These are phyloP conservation scores for Penicillium sp. DNA, from an alignment of 2,329 filamentous ascomycete species.

Conservation along the genomic window DNA sequence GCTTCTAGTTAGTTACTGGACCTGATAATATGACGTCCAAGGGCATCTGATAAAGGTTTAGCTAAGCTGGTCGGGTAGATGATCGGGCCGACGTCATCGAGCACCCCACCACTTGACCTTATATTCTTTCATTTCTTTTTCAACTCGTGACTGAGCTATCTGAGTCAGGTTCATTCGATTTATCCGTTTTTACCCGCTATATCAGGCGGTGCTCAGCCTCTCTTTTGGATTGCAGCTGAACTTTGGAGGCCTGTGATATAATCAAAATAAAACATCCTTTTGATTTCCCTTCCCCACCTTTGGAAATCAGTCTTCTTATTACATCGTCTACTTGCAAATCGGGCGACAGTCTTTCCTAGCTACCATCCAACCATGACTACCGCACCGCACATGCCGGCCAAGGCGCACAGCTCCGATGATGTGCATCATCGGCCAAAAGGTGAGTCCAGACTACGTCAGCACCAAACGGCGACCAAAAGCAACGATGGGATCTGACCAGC, in stretches of 20 bases:
- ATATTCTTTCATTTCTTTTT: constrained; percentile 2
- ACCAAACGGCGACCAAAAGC: not conserved
- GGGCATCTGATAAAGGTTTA: not conserved
- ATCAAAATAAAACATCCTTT: constrained; percentile 8
- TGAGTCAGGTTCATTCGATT: constrained; percentile 8
- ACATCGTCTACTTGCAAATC: constrained; percentile 18
- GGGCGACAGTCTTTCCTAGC: constrained; percentile 6
- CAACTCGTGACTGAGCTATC: constrained; percentile 7
- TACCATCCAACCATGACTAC: constrained; percentile 17
- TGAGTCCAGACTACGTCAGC: constrained; percentile 18
- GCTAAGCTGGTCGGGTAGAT: constrained; percentile 8
- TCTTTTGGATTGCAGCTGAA: constrained; percentile 6
- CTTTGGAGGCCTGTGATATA: constrained; percentile 1
- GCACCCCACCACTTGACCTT: constrained; percentile 16
- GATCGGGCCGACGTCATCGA: constrained; percentile 26
- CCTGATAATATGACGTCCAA: not conserved
- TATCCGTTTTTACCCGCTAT: not conserved
- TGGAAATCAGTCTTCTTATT: constrained; percentile 10
- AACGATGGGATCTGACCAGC: not conserved
- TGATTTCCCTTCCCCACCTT: not conserved
- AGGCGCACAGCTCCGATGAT: constrained; percentile 33
- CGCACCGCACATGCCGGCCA: constrained; percentile 24
- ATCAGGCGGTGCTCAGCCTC: constrained; percentile 8
- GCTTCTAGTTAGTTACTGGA: not conserved
- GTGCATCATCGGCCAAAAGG: constrained; percentile 41